Conservation (phyloP, 164 flowering plant genomes). For the Nymphaea colorata region DNA sequence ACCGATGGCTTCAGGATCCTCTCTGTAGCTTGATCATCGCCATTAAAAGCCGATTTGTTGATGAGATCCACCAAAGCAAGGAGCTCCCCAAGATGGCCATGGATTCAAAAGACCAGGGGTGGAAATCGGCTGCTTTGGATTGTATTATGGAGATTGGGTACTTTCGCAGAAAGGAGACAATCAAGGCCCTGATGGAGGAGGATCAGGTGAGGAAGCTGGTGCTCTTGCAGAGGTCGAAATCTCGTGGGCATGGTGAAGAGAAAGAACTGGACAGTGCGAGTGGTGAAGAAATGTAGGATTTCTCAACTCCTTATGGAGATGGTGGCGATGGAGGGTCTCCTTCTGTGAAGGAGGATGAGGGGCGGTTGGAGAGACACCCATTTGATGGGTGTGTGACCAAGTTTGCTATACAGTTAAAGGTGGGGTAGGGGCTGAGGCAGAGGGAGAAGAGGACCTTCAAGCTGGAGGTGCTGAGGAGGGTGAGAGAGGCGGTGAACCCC, state of each 20-base stretch:
- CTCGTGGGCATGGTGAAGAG: constrained; percentile 53
- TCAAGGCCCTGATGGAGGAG: constrained; percentile 62
- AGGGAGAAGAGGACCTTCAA: constrained; percentile 72
- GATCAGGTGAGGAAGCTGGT: too few species aligned
- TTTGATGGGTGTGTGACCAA: constrained; percentile 79
- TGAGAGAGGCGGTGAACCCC: constrained; percentile 38
- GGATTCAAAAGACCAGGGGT: constrained; percentile 18
- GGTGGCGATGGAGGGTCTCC: too few species aligned
- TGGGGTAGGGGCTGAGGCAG: constrained; percentile 86
- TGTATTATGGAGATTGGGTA: constrained; percentile 77
- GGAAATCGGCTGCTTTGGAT: constrained; percentile 32
- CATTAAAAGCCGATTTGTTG: too few species aligned
- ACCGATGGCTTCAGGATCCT: too few species aligned
- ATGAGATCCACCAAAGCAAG: constrained; percentile 7
- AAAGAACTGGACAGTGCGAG: constrained; percentile 22
- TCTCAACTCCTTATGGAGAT: background rate
- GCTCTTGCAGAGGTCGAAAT: constrained; percentile 58
- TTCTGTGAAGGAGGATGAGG: too few species aligned
- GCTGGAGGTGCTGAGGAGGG: constrained; percentile 47
- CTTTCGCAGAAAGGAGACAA: constrained; percentile 72
- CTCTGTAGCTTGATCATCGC: too few species aligned
- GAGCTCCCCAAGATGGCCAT: constrained; percentile 41
- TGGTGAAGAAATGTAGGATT: background rate
- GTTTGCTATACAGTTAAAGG: constrained; percentile 74
- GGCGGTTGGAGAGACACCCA: constrained; percentile 27